Conservation (phyloP, 75 land plant species). For the Pinus tabuliformis region DNA sequence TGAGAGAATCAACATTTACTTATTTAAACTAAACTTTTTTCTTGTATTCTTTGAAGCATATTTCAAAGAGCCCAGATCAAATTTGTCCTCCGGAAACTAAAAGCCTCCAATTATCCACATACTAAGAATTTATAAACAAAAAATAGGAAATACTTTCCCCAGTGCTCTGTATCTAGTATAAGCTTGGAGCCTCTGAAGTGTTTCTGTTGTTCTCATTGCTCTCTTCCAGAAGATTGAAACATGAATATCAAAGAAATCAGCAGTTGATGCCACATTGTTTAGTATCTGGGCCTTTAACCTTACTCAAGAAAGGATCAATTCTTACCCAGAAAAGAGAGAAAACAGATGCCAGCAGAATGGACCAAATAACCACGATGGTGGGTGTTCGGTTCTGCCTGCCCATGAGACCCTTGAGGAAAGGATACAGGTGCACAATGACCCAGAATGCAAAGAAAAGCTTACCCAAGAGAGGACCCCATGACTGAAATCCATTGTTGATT, state of each 20-base stretch:
- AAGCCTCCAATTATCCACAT: no score
- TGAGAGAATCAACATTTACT: no score
- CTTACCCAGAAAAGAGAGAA: constrained; percentile 87
- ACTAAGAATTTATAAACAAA: no score
- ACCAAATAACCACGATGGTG: constrained; percentile 87
- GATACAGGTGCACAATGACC: constrained; percentile 88
- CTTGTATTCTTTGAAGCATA: no score
- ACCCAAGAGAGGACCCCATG: constrained; percentile 90
- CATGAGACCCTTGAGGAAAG: constrained; percentile 91
- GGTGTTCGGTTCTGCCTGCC: constrained; percentile 86
- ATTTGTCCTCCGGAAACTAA: no score
- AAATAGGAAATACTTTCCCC: no score
- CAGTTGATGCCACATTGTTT: constrained; percentile 79
- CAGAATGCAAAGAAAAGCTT: constrained; percentile 83
- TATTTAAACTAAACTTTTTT: no score
- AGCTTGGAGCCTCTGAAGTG: no score
- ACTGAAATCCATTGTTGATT: constrained; percentile 74
- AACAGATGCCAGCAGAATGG: constrained; percentile 74
- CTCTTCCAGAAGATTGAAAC: no score
- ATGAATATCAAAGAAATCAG: constrained; percentile 17
- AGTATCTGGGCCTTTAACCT: constrained; percentile 68
- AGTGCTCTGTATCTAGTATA: no score
- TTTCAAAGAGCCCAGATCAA: no score
- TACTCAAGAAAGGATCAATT: constrained; percentile 72
- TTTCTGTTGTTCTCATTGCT: no score